Base-by-base conservation (phyloP, 495 filamentous ascomycete species). In the Cercophora newfieldiana region DNA sequence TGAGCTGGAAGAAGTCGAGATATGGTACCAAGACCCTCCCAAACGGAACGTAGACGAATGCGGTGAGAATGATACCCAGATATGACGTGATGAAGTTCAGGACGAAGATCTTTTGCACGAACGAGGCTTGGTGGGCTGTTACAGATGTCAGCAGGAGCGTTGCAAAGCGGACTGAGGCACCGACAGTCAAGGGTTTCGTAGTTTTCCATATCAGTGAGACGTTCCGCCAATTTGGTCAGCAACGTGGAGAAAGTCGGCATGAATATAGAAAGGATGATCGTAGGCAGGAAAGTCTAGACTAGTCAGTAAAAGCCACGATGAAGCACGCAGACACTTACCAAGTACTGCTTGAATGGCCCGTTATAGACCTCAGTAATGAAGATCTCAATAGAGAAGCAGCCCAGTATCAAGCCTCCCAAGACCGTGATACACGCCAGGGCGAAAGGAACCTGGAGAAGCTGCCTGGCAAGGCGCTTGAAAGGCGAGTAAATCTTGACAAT, bases 21-120 rank as follows among this genome's bases (percentile, higher is more conserved):
- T 97, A 90, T 0, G 95, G 95, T 0, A 97, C 91, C 61, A 99
- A 88, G 33, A 91, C 69, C 69, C 86, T 89, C 7, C 91, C 95
- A 75, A 97, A 99, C 0, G 95, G 96, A 25, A 99, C 91, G 69
- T 99, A 99, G 61, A 99, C 89, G 74, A 99, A 99, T 7, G 95
- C 93, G 0, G 95, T 98, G 16, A 99, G 81, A 76, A 96, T 90
- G 30, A 99, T 87, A 0, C 92, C 90, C 3, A 97, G 86, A 72
- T 98, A 99, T 0, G 95, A 97, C 14, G 93, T 97, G 72, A 99
- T 95, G 72, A 98, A 97, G 80, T 99, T 98, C 68, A 99, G 85
- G 24, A 99, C 86, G 69, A 99, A 97, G 50, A 96, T 86, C 77
- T 99, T 99, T 71, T 87, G 87, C 3, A 92, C 93, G 72, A 98